Percentiles rank a stretch among this genome's conserved stretches.
phyloP scores from a whole-genome alignment of 257 asterid genomes.

The Linderniella brevidens region DNA sequence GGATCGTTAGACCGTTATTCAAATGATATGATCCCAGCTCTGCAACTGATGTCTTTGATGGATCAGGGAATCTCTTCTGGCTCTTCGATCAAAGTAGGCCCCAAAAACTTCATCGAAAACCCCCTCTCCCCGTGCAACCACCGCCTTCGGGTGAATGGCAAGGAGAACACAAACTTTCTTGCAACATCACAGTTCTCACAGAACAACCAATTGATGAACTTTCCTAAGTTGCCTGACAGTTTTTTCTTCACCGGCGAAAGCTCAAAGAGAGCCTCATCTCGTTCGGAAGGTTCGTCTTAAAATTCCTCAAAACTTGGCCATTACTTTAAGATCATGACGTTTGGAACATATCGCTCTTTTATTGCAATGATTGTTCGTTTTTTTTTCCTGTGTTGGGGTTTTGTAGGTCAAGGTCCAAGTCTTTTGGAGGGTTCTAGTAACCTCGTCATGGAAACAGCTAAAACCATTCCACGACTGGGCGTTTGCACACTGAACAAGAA shows the following conservation, averaged over 20 bases:
- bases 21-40: constrained; percentile 60
- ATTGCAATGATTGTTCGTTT: background rate
- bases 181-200: constrained; percentile 18
- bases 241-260: constrained; percentile 19
- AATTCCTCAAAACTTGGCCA: background rate
- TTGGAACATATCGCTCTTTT: background rate
- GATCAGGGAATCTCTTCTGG: constrained; percentile 25
- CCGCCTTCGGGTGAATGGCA: constrained; percentile 27
- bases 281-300: constrained; percentile 17
- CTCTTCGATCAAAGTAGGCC: constrained; percentile 23
- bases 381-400: constrained; percentile 7
- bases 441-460: constrained; percentile 6
- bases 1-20: constrained; percentile 31
- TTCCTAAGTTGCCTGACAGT: constrained; percentile 13
- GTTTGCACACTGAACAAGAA: constrained; percentile 28
- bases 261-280: constrained; percentile 12
- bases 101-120: constrained; percentile 20
- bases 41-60: constrained; percentile 67
- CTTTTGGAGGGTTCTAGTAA: constrained; percentile 9
- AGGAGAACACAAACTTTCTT: constrained; percentile 21
- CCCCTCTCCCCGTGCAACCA: constrained; percentile 27
- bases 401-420: constrained; percentile 15
- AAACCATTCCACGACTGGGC: constrained; percentile 8
- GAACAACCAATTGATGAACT: constrained; percentile 17
- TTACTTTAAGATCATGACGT: background rate